Evolutionary conservation across 306 rosid genomes (phyloP).

Genomic region (Oxytropis ochrocephala): DNA sequence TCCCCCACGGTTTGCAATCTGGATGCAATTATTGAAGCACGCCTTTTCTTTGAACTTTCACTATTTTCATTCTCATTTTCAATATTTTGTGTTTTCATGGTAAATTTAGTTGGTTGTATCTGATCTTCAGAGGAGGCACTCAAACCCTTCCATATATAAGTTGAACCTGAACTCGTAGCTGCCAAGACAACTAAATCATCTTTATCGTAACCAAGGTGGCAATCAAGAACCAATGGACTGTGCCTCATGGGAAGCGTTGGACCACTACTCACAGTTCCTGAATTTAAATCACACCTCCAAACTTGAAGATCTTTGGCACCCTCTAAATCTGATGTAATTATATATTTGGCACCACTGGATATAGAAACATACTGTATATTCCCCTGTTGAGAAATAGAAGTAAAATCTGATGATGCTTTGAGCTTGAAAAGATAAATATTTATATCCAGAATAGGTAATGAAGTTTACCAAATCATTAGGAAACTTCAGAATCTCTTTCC

Average conservation of each 20-base stretch:
- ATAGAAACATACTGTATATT: constrained; percentile 28
- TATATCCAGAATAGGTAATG: constrained; percentile 8
- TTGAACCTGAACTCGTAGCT: constrained; percentile 31
- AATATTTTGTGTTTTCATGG: constrained; percentile 12
- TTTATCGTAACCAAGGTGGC: constrained; percentile 30
- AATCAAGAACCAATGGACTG: constrained; percentile 36
- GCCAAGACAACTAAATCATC: constrained; percentile 33
- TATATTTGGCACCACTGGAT: constrained; percentile 36
- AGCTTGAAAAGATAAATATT: constrained; percentile 10
- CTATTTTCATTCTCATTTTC: constrained; percentile 26
- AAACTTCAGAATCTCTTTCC: constrained; percentile 34
- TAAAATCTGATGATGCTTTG: constrained; percentile 10
- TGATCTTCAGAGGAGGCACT: constrained; percentile 27
- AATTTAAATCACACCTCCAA: constrained; percentile 45
- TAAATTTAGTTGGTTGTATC: constrained; percentile 32
- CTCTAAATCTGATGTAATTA: constrained; percentile 42
- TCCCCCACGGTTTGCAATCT: constrained; percentile 33
- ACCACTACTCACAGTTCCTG: constrained; percentile 33
- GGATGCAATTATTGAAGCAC: constrained; percentile 31
- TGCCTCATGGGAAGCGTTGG: constrained; percentile 45
- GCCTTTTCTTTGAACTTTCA: constrained; percentile 30
- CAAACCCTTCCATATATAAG: constrained; percentile 35
- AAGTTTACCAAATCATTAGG: constrained; percentile 36
- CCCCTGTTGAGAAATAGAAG: constrained; percentile 28
- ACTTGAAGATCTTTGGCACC: constrained; percentile 45